These are phyloP conservation scores for Pholiota conissans DNA, from an alignment of 768 basidiomycete genomes.

Conservation along the genomic window DNA sequence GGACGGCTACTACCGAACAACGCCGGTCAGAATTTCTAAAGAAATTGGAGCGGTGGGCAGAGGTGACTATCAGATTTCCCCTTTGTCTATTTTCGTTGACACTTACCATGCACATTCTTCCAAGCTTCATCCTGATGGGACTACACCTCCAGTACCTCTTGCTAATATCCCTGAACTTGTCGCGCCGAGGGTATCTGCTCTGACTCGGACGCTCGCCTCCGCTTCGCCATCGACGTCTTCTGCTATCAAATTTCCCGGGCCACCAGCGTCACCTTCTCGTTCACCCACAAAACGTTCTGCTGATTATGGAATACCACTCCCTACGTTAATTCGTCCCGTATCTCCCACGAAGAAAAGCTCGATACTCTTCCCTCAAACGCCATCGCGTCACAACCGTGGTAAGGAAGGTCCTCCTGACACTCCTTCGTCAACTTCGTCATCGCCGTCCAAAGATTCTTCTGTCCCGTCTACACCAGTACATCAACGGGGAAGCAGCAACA, in stretches of 20 bases:
- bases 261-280: slow-evolving; percentile 44
- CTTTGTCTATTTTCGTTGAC: not conserved
- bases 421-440: slow-evolving; percentile 36
- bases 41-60: slow-evolving; percentile 66
- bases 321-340: slow-evolving; percentile 38
- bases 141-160: slow-evolving; percentile 59
- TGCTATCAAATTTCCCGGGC: slow-evolving; percentile 40
- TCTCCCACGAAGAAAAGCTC: slow-evolving; percentile 52
- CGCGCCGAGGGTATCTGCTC: slow-evolving; percentile 58
- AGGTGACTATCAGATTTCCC: slow-evolving; percentile 41
- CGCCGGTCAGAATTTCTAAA: slow-evolving; percentile 56
- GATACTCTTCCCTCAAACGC: slow-evolving; percentile 63
- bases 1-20: slow-evolving; percentile 70
- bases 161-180: slow-evolving; percentile 65
- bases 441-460: slow-evolving; percentile 31
- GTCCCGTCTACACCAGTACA: slow-evolving; percentile 68
- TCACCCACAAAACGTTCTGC: slow-evolving; percentile 37
- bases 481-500: slow-evolving; percentile 55
- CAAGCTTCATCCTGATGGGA: slow-evolving; percentile 51
- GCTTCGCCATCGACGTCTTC: slow-evolving; percentile 65
- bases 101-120: slow-evolving; percentile 7
- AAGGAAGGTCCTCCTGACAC: slow-evolving; percentile 41
- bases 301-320: slow-evolving; percentile 52
- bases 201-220: slow-evolving; percentile 72
- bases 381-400: slow-evolving; percentile 37